These are phyloP conservation scores for Leccinum boreale DNA, from an alignment of 768 basidiomycete genomes.

Conservation along the genomic window DNA sequence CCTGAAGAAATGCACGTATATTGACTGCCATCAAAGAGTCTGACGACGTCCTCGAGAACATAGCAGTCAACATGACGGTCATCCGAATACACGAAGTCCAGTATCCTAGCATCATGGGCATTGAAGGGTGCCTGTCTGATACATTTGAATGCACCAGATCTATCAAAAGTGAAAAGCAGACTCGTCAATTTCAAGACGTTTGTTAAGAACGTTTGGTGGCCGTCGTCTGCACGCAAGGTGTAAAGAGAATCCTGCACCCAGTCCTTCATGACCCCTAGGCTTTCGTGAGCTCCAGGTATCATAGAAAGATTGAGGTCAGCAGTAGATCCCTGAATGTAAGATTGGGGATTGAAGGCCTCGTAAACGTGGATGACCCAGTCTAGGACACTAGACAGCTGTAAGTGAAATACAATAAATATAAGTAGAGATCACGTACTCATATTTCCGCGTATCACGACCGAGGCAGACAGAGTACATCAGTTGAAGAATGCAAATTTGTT, in stretches of 20 bases:
- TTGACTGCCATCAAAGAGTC: constrained; percentile 27
- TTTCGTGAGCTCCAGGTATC: constrained; percentile 40
- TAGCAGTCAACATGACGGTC: constrained; percentile 5
- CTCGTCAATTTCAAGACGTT: constrained; percentile 35
- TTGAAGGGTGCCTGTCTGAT: constrained; percentile 34
- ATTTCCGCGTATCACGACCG: neutral
- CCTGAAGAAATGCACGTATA: constrained; percentile 33
- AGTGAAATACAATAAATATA: neutral
- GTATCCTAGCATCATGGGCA: neutral
- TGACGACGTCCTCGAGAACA: constrained; percentile 34
- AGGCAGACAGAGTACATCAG: constrained; percentile 18
- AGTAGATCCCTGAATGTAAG: constrained; percentile 43
- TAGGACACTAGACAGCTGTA: constrained; percentile 1
- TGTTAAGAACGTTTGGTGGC: constrained; percentile 32
- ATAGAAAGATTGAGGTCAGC: constrained; percentile 31
- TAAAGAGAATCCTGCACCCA: constrained; percentile 52
- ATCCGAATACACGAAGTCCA: constrained; percentile 3
- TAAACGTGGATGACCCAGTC: constrained; percentile 42
- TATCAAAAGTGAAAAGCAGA: constrained; percentile 40
- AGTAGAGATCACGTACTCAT: constrained; percentile 4
- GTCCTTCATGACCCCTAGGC: constrained; percentile 36
- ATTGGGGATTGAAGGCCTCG: constrained; percentile 47
- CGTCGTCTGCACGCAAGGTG: constrained; percentile 12
- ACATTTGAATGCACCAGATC: constrained; percentile 30
- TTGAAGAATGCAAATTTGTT: constrained; percentile 48